Conservation (phyloP, 306 rosid species). For the Corylus americana region DNA sequence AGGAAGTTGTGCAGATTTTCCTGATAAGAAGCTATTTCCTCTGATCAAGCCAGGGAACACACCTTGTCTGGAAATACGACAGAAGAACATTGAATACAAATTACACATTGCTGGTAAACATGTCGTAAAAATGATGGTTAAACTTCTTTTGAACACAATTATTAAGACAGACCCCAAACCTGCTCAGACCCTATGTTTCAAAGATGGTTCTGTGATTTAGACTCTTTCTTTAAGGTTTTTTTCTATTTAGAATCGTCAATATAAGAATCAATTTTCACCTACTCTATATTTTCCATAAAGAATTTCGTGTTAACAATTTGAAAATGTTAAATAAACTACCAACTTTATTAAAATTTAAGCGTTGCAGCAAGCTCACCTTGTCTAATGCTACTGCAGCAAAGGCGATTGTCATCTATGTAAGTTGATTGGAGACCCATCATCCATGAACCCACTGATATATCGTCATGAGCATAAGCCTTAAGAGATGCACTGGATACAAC, state of each 20-base stretch:
- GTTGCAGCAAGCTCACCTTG: constrained; percentile 60
- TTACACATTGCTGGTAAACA: background rate
- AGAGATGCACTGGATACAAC: constrained; percentile 72
- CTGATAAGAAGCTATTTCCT: background rate
- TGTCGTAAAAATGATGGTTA: background rate
- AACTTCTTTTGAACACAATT: background rate
- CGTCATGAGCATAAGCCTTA: constrained; percentile 87
- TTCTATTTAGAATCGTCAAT: background rate
- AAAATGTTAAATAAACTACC: background rate
- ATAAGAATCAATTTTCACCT: background rate
- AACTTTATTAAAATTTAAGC: background rate
- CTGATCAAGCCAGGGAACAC: constrained; percentile 71
- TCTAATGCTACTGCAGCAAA: constrained; percentile 84
- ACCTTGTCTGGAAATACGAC: constrained; percentile 69
- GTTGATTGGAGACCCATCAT: constrained; percentile 96
- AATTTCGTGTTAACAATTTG: background rate
- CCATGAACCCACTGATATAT: constrained; percentile 92
- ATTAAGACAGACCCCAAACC: background rate
- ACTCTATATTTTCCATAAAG: background rate
- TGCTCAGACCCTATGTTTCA: background rate
- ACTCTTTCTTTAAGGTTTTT: background rate
- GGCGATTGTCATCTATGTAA: constrained; percentile 86
- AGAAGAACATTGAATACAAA: constrained; percentile 27
- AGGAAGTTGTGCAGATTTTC: background rate
- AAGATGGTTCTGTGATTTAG: background rate